A percentile compares a stretch with the other conserved stretches of the same genome.
Conservation (phyloP, 192 early-diverging fungal species). For the Obelidium mucronatum region DNA sequence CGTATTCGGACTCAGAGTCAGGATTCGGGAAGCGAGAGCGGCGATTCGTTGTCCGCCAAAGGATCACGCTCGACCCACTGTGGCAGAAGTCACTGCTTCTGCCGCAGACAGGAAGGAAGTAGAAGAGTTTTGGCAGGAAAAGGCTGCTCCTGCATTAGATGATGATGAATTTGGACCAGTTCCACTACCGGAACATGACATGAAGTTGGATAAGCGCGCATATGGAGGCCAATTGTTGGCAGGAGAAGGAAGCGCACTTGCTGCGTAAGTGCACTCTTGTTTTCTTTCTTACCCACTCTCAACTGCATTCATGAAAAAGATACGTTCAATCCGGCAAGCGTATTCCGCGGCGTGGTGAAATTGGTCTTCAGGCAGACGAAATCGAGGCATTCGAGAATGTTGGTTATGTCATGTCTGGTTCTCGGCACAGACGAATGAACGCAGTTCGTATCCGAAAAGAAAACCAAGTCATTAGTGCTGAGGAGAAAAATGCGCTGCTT, state of each 20-base stretch:
- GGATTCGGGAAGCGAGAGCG: neutral
- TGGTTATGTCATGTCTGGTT: conserved; percentile 98
- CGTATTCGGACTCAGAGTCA: conserved; percentile 5
- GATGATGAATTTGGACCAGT: conserved; percentile 75
- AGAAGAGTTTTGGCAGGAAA: conserved; percentile 49
- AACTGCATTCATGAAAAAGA: conserved; percentile 7
- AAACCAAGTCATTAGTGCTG: conserved; percentile 95
- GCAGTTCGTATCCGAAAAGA: conserved; percentile 96
- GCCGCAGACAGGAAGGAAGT: conserved; percentile 25
- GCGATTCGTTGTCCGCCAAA: conserved; percentile 3
- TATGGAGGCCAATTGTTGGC: conserved; percentile 85
- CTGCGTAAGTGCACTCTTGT: conserved; percentile 52
- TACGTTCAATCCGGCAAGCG: conserved; percentile 93
- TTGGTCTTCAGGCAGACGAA: conserved; percentile 84
- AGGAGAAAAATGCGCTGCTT: conserved; percentile 89
- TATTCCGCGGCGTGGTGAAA: conserved; percentile 97
- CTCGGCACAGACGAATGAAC: conserved; percentile 92
- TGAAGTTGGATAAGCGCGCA: conserved; percentile 68
- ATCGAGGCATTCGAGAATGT: conserved; percentile 85
- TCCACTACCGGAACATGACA: conserved; percentile 65
- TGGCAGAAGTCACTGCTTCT: neutral
- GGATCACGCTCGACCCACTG: conserved; percentile 1
- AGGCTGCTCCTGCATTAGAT: conserved; percentile 63
- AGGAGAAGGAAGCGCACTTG: conserved; percentile 93
- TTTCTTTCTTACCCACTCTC: neutral